Evolutionary conservation across 306 rosid genomes (phyloP), one percentile per base, ranked within the genome.

Genomic region (Pterocarpus macrocarpus): DNA sequence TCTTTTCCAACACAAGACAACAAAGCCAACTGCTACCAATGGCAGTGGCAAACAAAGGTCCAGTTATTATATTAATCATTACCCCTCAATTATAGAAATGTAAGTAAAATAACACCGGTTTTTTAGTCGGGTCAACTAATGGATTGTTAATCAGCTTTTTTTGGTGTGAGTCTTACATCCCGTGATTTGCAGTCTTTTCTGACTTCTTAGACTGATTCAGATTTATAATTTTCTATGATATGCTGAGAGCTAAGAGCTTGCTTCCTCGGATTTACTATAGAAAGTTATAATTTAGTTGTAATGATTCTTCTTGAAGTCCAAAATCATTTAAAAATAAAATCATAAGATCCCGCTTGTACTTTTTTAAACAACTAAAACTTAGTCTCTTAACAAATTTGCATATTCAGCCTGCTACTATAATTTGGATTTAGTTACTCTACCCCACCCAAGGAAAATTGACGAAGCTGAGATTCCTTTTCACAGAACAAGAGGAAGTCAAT

Each of bases 1-100:
- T 72, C 81, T 82, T 83, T 89, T 82, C 80, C 80, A 49, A 86
- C 88, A 85, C 39, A 82, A 87, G 86, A 92, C 87, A 83, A 84
- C 72, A 70, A 78, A 52, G 59, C 90, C 86, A 89, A 81, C 95
- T 87, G 75, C 94, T 84, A 65, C 91, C 83, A 84, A 73, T 79
- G 55, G 81, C 57, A 74, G 50, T 55, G 38, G 55, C 63, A 64
- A 80, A 44, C 69, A 77, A 44, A 81, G 47, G 22, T 71, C 70
- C 63, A 16, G 65, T 69, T 85, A 77, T 13, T 50, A 50, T 50
- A 50, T 50, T 55, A 55, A 55, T 41, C 10, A 75, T 15, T 22
- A 79, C 49, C 78, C 75, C 28, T 47, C 38, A 16, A 87, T 63
- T 78, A 80, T 63, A 80, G 43, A 61, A 36, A 5, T 5, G 6